Evolutionary conservation across 2,329 filamentous ascomycete genomes (phyloP).

Genomic region (Huntiella decipiens): DNA sequence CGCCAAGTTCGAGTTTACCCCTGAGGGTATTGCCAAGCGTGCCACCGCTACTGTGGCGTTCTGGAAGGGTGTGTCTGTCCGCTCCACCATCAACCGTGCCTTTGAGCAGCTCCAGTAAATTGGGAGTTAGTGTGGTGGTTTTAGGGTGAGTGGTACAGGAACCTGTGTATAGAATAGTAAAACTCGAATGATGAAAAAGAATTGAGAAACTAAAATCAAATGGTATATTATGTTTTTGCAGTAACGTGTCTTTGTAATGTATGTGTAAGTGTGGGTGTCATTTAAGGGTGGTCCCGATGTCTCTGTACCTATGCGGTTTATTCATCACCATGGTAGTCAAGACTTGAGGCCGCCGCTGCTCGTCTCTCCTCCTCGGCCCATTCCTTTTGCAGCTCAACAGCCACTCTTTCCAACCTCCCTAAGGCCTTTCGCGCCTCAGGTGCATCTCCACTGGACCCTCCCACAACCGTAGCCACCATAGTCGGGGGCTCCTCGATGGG

Average conservation of each 20-base stretch:
- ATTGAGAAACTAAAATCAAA: not conserved
- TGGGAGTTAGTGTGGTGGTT: not conserved
- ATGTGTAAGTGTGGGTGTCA: not conserved
- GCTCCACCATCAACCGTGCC: conserved; percentile 89
- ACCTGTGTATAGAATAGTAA: conserved; percentile 1
- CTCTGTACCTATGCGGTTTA: no score
- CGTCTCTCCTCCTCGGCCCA: conserved; percentile 23
- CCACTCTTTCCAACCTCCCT: conserved; percentile 33
- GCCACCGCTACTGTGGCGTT: conserved; percentile 83
- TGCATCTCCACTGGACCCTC: conserved; percentile 25
- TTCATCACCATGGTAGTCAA: not conserved
- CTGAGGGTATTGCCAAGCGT: conserved; percentile 90
- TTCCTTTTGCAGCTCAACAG: conserved; percentile 33
- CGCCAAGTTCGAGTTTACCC: conserved; percentile 99
- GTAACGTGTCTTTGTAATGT: not conserved
- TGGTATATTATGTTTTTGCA: not conserved
- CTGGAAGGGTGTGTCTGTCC: conserved; percentile 82
- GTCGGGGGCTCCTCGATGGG: conserved; percentile 23
- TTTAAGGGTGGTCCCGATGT: no score
- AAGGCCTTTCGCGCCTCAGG: conserved; percentile 34
- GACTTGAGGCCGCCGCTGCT: not conserved
- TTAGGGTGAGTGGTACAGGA: not conserved
- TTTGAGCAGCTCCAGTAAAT: conserved; percentile 89
- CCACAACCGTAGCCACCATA: conserved; percentile 36
- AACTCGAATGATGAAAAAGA: conserved; percentile 1